A percentile compares a stretch with the other conserved stretches of the same genome.
phyloP scores from a whole-genome alignment of 2,329 filamentous ascomycete species.

The Trichophyton simii region DNA sequence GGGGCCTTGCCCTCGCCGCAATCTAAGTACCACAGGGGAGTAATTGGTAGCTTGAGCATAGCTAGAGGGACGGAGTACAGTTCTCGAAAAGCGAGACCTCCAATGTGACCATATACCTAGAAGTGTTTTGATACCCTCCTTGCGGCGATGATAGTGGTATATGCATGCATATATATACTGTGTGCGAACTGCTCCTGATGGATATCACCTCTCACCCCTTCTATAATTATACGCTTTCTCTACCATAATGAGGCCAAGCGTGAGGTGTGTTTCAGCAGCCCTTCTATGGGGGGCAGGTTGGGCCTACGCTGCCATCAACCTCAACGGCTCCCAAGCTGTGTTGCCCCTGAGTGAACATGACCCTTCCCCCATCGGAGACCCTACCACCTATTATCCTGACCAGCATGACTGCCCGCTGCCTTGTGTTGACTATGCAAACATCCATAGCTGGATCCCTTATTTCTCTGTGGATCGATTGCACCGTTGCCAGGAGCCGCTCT shows the following conservation, averaged over 20 bases:
- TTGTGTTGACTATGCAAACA: not conserved
- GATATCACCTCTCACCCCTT: not conserved
- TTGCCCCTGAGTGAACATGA: not conserved
- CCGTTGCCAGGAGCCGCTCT: slow-evolving; percentile 5
- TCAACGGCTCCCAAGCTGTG: not conserved
- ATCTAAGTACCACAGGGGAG: not conserved
- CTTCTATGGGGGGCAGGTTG: not conserved
- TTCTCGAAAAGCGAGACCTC: not conserved
- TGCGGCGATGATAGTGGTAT: not conserved
- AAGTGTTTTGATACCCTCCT: not conserved
- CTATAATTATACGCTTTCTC: not conserved
- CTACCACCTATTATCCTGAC: not conserved
- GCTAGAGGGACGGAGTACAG: not conserved
- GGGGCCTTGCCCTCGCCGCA: not conserved
- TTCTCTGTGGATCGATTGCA: slow-evolving; percentile 3
- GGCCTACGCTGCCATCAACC: not conserved
- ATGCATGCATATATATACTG: not conserved
- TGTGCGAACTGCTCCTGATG: not conserved
- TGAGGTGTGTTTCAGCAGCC: not conserved
- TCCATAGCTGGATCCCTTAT: slow-evolving; percentile 3
- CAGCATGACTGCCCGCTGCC: not conserved
- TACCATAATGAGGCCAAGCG: not conserved
- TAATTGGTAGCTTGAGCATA: not conserved
- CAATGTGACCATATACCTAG: not conserved
- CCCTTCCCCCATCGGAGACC: not conserved